Percentiles rank a stretch among this genome's conserved stretches.
Evolutionary conservation across 164 flowering plant species (phyloP).

Genomic region (Stephania cephalantha): DNA sequence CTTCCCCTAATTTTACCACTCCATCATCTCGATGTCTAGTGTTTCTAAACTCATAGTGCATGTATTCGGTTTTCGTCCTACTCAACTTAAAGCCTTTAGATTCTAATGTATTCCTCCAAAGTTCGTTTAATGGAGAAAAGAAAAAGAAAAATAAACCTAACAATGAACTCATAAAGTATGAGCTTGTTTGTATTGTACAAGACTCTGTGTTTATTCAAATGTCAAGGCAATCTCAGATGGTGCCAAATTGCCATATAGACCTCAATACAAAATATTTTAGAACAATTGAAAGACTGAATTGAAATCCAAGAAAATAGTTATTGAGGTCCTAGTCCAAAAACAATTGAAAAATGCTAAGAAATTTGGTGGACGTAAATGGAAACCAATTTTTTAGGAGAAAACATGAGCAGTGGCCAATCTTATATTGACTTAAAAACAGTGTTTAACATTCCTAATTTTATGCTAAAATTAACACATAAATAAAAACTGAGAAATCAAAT

Average conservation of each 20-base stretch:
- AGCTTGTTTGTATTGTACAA: background rate
- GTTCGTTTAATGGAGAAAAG: background rate
- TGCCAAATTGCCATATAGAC: background rate
- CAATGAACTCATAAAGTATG: no score
- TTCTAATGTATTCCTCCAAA: no score
- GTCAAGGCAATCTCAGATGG: background rate
- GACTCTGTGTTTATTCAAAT: background rate
- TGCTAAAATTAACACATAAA: background rate
- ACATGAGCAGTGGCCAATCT: no score
- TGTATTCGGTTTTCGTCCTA: no score
- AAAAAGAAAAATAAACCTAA: no score
- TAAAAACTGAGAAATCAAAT: background rate
- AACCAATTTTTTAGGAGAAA: background rate
- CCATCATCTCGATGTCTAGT: no score
- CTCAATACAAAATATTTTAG: background rate
- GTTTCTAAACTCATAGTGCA: no score
- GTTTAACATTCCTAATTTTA: no score
- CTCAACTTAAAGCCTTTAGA: no score
- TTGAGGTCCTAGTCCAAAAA: background rate
- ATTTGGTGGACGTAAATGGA: background rate
- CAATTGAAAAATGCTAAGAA: background rate
- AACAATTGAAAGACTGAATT: background rate
- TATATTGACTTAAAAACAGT: no score
- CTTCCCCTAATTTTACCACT: no score
- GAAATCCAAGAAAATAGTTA: background rate